phyloP scores from a whole-genome alignment of 1,284 basidiomycete species.

The Moesziomyces parantarcticus region DNA sequence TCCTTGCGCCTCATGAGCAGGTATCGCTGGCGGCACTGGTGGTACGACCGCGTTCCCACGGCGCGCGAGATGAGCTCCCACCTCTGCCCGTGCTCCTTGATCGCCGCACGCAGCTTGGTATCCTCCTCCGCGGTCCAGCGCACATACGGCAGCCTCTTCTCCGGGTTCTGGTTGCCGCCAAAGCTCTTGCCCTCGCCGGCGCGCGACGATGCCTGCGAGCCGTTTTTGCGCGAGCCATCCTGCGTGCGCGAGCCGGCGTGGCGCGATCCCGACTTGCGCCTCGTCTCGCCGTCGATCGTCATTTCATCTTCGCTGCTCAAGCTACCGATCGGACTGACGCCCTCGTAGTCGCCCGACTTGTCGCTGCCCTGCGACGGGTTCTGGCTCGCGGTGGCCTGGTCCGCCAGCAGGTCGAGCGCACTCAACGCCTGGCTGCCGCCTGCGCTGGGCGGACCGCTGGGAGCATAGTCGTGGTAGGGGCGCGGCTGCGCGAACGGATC shows the following conservation, averaged over 20 bases:
- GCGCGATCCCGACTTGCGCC: constrained; percentile 32
- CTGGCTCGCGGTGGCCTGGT: constrained; percentile 65
- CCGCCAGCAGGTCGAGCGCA: constrained; percentile 66
- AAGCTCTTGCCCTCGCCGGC: constrained; percentile 38
- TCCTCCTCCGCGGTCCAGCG: constrained; percentile 67
- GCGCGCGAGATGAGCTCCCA: constrained; percentile 67
- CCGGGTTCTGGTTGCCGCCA: constrained; percentile 61
- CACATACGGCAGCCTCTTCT: constrained; percentile 66
- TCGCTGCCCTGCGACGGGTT: constrained; percentile 60
- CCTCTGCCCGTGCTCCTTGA: constrained; percentile 65
- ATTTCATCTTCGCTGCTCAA: constrained; percentile 50
- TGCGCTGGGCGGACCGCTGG: constrained; percentile 27
- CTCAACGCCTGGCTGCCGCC: constrained; percentile 44
- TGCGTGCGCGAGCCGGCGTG: constrained; percentile 15
- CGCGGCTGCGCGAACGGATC: constrained; percentile 33
- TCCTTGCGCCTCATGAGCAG: constrained; percentile 67
- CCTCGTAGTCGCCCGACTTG: constrained; percentile 47
- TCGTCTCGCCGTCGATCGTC: constrained; percentile 22
- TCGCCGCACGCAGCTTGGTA: constrained; percentile 62
- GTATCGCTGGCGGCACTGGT: constrained; percentile 67
- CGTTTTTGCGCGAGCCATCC: constrained; percentile 26
- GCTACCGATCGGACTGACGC: constrained; percentile 47
- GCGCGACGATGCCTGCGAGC: constrained; percentile 26
- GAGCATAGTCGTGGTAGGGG: constrained; percentile 34
- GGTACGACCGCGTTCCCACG: constrained; percentile 66